Percentiles rank a stretch among this genome's conserved stretches.
These are phyloP conservation scores for Aspergillus conjunctus DNA, from an alignment of 495 filamentous ascomycete species.

Conservation along the genomic window DNA sequence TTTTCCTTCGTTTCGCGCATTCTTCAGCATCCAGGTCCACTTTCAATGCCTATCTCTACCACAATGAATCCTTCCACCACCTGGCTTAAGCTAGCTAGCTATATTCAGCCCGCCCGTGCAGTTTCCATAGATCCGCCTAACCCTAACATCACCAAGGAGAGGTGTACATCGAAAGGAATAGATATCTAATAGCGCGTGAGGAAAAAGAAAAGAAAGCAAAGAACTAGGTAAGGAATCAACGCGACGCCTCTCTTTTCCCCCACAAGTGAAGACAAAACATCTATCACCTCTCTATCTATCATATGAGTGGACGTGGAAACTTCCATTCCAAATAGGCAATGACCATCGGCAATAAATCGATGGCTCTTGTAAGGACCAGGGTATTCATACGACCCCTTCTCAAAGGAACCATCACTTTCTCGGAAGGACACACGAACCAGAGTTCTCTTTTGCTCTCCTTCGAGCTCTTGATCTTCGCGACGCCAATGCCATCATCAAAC, in stretches of 20 bases:
- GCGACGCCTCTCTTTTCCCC: neutral
- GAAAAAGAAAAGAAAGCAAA: constrained; percentile 1
- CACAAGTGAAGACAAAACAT: constrained; percentile 4
- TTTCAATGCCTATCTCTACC: constrained; percentile 1
- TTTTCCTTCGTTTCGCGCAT: neutral
- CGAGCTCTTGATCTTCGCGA: neutral
- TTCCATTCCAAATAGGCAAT: neutral
- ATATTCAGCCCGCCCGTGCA: neutral
- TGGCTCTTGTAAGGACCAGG: neutral
- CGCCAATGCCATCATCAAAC: neutral
- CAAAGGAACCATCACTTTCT: neutral
- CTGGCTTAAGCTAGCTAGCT: neutral
- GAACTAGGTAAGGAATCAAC: neutral
- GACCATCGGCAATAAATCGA: neutral
- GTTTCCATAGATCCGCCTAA: constrained; percentile 1
- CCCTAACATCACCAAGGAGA: neutral
- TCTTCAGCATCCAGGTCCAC: neutral
- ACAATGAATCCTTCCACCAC: neutral
- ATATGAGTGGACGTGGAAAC: neutral
- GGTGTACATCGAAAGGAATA: neutral
- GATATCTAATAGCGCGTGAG: neutral
- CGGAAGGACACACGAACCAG: neutral
- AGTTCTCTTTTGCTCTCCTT: neutral
- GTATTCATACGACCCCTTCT: neutral
- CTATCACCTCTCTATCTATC: constrained; percentile 13